These are phyloP conservation scores for Ogataea nitratoaversa DNA, from an alignment of 805 yeast species.

Conservation along the genomic window DNA sequence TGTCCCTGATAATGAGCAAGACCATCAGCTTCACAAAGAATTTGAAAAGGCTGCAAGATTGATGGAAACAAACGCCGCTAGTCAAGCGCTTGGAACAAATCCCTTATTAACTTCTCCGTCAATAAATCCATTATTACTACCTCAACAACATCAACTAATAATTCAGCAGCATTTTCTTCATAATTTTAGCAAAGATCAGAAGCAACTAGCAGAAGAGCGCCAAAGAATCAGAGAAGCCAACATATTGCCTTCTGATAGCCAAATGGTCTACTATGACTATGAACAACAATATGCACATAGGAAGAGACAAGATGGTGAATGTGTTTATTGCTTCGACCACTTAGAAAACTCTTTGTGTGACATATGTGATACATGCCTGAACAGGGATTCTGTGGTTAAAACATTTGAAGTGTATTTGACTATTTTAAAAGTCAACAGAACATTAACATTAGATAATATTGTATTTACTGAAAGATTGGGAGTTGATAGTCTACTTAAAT, in stretches of 20 bases:
- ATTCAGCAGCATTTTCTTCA: constrained; percentile 9
- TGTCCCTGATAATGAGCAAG: neutral
- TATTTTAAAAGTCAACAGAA: constrained; percentile 21
- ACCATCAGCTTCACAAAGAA: constrained; percentile 9
- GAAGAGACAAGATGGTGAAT: constrained; percentile 4
- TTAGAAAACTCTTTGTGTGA: constrained; percentile 8
- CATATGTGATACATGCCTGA: constrained; percentile 23
- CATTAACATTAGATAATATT: constrained; percentile 23
- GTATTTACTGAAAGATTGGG: constrained; percentile 20
- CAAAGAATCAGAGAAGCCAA: neutral
- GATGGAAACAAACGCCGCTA: constrained; percentile 6
- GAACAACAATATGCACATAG: neutral
- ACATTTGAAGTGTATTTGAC: constrained; percentile 23
- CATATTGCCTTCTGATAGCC: neutral
- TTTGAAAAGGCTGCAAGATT: constrained; percentile 8
- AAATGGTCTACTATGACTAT: neutral
- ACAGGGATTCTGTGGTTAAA: constrained; percentile 20
- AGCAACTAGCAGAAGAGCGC: neutral
- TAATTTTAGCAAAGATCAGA: constrained; percentile 2
- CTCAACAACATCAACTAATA: constrained; percentile 6
- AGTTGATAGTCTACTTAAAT: constrained; percentile 18
- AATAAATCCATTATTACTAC: constrained; percentile 3
- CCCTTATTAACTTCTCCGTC: constrained; percentile 1
- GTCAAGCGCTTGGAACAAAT: constrained; percentile 1
- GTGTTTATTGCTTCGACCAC: constrained; percentile 11